Percentiles rank a stretch among this genome's conserved stretches.
Conservation (phyloP, 2,329 filamentous ascomycete species). For the Nemania sp. region DNA sequence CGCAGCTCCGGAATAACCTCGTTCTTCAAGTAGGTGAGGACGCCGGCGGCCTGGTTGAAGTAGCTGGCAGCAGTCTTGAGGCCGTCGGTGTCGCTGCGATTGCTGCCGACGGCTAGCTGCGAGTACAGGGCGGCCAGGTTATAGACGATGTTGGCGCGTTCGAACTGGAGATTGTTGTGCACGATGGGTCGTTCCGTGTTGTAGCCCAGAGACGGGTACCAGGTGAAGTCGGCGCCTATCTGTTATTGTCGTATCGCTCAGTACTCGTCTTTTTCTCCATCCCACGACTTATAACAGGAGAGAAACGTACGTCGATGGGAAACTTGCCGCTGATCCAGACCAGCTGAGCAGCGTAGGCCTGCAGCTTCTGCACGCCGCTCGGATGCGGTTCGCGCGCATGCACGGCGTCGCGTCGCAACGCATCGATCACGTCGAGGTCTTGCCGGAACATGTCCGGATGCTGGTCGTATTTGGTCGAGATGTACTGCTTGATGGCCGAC, state of each 20-base stretch:
- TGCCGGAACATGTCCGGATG: slow-evolving; percentile 95
- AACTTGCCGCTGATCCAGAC: slow-evolving; percentile 95
- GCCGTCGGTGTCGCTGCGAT: slow-evolving; percentile 77
- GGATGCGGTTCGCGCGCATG: slow-evolving; percentile 85
- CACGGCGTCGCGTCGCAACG: slow-evolving; percentile 80
- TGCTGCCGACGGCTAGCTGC: slow-evolving; percentile 81
- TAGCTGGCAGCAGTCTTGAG: slow-evolving; percentile 88
- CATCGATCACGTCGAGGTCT: slow-evolving; percentile 83
- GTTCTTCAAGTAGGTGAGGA: slow-evolving; percentile 76
- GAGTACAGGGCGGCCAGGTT: slow-evolving; percentile 94
- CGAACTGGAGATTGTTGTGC: slow-evolving; percentile 72
- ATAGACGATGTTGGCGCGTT: slow-evolving; percentile 89
- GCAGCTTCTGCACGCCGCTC: slow-evolving; percentile 85
- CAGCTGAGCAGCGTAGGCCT: slow-evolving; percentile 88
- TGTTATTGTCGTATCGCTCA: slow-evolving; percentile 41
- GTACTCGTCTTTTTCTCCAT: neutral
- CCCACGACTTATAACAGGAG: neutral
- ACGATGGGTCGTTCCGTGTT: slow-evolving; percentile 74
- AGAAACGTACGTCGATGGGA: slow-evolving; percentile 75
- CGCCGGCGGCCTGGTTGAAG: slow-evolving; percentile 84
- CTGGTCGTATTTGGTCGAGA: slow-evolving; percentile 97
- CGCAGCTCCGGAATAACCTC: slow-evolving; percentile 81
- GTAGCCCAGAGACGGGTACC: slow-evolving; percentile 93
- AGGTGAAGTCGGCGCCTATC: slow-evolving; percentile 94
- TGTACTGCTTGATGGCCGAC: slow-evolving; percentile 87